Evolutionary conservation across 192 early-diverging fungal species (phyloP).

Genomic region (Glomus cerebriforme): DNA sequence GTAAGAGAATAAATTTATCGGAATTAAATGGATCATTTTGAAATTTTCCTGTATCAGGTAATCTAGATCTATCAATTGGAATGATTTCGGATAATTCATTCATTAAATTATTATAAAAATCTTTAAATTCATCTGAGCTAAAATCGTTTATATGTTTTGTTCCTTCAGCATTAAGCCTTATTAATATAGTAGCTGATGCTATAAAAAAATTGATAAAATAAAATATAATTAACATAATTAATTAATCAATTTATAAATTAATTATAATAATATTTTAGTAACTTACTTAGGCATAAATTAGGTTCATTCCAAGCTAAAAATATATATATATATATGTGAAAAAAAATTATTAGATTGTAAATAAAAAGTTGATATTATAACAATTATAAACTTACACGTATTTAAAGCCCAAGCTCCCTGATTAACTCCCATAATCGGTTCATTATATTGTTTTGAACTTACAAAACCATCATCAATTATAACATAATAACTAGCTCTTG

Average conservation of each 20-base stretch:
- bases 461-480: neutral
- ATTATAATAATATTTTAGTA: neutral
- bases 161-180: neutral
- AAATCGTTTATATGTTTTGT: neutral
- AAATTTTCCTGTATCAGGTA: neutral
- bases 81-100: neutral
- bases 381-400: neutral
- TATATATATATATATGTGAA: too few relatives aligned
- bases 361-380: too few relatives aligned
- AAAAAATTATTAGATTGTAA: too few relatives aligned
- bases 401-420: neutral
- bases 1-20: neutral
- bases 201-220: neutral
- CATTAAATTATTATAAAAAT: neutral
- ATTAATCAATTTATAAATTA: too few relatives aligned
- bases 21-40: neutral
- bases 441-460: neutral
- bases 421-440: neutral
- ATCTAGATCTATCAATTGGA: neutral
- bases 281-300: neutral
- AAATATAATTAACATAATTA: too few relatives aligned
- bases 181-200: neutral
- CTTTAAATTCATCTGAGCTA: neutral
- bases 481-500: neutral
- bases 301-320: neutral